phyloP scores from a whole-genome alignment of 192 early-diverging fungal genomes.

The Obelidium mucronatum region DNA sequence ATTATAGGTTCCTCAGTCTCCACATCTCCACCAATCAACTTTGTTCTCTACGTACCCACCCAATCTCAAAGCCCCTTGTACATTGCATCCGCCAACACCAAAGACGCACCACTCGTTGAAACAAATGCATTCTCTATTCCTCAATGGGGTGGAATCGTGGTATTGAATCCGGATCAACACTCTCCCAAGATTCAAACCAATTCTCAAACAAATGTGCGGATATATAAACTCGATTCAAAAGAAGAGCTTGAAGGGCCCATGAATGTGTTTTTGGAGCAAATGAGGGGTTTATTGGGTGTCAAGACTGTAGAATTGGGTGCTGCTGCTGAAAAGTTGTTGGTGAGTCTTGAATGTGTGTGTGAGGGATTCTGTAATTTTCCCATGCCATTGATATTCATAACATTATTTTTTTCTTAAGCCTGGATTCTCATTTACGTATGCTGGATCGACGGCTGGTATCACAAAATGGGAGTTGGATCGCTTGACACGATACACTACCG shows the following conservation, averaged over 20 bases:
- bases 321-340: slow-evolving; percentile 36
- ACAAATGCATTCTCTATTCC: slow-evolving; percentile 92
- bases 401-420: slow-evolving; percentile 33
- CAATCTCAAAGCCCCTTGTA: slow-evolving; percentile 71
- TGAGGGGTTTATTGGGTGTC: slow-evolving; percentile 85
- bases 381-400: not conserved
- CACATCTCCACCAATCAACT: slow-evolving; percentile 82
- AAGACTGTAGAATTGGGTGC: slow-evolving; percentile 50
- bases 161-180: slow-evolving; percentile 67
- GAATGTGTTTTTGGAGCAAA: slow-evolving; percentile 80
- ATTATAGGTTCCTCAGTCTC: slow-evolving; percentile 81
- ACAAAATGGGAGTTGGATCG: slow-evolving; percentile 86
- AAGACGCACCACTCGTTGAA: slow-evolving; percentile 48
- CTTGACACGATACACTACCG: slow-evolving; percentile 71
- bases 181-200: not conserved
- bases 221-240: no score
- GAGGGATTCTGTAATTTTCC: slow-evolving; percentile 28
- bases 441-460: slow-evolving; percentile 62
- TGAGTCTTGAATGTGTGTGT: no score
- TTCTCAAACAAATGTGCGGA: not conserved
- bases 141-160: slow-evolving; percentile 92
- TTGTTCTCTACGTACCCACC: slow-evolving; percentile 87
- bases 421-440: slow-evolving; percentile 48
- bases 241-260: slow-evolving; percentile 79
- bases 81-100: slow-evolving; percentile 66